phyloP scores from a whole-genome alignment of 441 rosid species.

The Arabidopsis hybrid region DNA sequence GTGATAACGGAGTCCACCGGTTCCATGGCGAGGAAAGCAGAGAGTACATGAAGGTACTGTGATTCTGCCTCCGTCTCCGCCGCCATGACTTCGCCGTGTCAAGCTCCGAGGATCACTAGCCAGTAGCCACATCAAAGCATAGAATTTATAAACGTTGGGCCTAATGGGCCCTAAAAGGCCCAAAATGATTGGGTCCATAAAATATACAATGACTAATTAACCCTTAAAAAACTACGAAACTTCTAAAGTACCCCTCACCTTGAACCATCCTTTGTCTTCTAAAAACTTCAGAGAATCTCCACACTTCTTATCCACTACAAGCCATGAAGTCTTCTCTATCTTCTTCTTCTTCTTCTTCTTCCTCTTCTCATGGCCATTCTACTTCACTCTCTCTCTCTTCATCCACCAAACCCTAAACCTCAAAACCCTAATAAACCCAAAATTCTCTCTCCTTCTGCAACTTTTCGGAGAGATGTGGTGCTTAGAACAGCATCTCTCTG shows the following conservation, averaged over 20 bases:
- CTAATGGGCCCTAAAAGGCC: conserved; percentile 27
- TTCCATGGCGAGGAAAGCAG: conserved; percentile 87
- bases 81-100: conserved; percentile 48
- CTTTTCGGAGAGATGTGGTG: conserved; percentile 61
- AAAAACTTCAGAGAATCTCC: not conserved
- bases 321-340: conserved; percentile 49
- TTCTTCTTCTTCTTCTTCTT: conserved; percentile 26
- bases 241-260: conserved; percentile 12
- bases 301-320: conserved; percentile 42
- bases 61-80: conserved; percentile 43
- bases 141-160: not conserved
- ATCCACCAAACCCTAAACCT: conserved; percentile 48
- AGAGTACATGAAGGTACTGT: conserved; percentile 59
- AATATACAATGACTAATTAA: not conserved
- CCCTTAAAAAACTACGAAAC: not conserved
- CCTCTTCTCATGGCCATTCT: conserved; percentile 70
- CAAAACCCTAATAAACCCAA: conserved; percentile 35
- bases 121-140: not conserved
- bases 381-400: conserved; percentile 53
- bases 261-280: conserved; percentile 14
- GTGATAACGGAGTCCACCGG: conserved; percentile 57
- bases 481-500: conserved; percentile 56
- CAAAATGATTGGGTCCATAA: not conserved
- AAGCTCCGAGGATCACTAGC: conserved; percentile 26
- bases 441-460: conserved; percentile 27